Base-by-base conservation (phyloP, 2,329 filamentous ascomycete genomes). In the Aspergillus nomiae region DNA sequence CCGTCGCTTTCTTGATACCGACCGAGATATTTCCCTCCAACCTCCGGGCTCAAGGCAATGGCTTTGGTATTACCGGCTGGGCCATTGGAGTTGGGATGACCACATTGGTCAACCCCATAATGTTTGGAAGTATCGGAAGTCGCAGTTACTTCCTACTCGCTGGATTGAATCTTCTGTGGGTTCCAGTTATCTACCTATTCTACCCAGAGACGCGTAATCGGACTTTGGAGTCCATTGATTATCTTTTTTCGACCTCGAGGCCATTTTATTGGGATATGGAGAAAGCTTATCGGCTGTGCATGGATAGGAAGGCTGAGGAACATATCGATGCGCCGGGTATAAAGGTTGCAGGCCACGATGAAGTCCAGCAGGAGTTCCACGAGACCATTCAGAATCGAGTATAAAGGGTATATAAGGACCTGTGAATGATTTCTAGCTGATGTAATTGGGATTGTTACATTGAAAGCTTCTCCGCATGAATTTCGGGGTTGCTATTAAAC, bases 21-120 rank as follows among this genome's bases (percentile, higher is more conserved):
- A 86, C 85, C 0, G 85, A 87, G 71, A 86, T 88, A 62, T 88
- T 85, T 74, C 81, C 85, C 1, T 83, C 80, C n/a, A 82, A 85
- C 50, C 80, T 87, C 58, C 80, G 86, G 26, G 84, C 85, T n/a
- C 83, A 87, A 69, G 86, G 85, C 8, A 85, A 87, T 69, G 84
- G 84, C 10, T 86, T 87, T 65, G 83, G 83, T 21, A 86, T 88
- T 62, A 83, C 84, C 1, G 85, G 85, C 1, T 88, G 86, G 85
- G 85, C 86, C 21, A 80, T 86, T 61, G 86, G 85, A 38, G 82
- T 84, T 11, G 85, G 85, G 41, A 82, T 83, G 81, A 86, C 84
- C 1, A 78, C 79, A 2, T 75, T 86, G 54, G 80, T 86, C 64
- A 86, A 76, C 48, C 74, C 73, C 75, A 82, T 86, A 69, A 83